Evolutionary conservation across 2,329 filamentous ascomycete genomes (phyloP).

Genomic region (Monilinia vaccinii-corymbosi): DNA sequence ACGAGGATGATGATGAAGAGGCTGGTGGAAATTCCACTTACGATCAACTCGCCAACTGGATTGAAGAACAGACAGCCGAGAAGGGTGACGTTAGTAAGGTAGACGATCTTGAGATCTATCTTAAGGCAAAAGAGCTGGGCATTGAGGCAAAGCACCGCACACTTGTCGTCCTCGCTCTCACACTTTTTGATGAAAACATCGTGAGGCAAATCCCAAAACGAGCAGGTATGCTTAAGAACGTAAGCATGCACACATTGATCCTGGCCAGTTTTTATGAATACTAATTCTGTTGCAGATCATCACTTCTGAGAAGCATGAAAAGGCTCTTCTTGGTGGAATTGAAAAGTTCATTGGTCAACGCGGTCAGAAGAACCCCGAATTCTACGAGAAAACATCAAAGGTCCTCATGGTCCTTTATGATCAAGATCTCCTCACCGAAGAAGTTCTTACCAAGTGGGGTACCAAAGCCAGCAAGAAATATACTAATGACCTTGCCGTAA

Average conservation of each 20-base stretch:
- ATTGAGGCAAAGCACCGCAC: slow-evolving; percentile 94
- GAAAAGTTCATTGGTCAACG: slow-evolving; percentile 75
- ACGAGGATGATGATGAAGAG: slow-evolving; percentile 73
- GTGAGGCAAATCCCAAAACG: slow-evolving; percentile 78
- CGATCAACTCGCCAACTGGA: slow-evolving; percentile 89
- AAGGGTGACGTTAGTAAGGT: slow-evolving; percentile 70
- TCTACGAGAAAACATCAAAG: slow-evolving; percentile 70
- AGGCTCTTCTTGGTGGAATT: slow-evolving; percentile 87
- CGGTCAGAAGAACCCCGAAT: slow-evolving; percentile 68
- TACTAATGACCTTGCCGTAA: slow-evolving; percentile 68
- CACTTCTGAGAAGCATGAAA: slow-evolving; percentile 87
- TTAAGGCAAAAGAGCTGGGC: slow-evolving; percentile 93
- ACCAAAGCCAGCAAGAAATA: slow-evolving; percentile 98
- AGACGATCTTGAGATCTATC: slow-evolving; percentile 82
- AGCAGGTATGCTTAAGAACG: slow-evolving; percentile 80
- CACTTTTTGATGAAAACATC: slow-evolving; percentile 86
- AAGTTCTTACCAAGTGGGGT: slow-evolving; percentile 84
- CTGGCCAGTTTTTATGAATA: neutral
- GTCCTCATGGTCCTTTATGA: slow-evolving; percentile 88
- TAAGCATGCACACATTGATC: slow-evolving; percentile 33
- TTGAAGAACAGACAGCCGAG: slow-evolving; percentile 61
- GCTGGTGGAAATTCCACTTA: slow-evolving; percentile 68
- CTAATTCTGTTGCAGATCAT: slow-evolving; percentile 47
- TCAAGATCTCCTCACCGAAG: slow-evolving; percentile 80
- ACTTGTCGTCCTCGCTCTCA: slow-evolving; percentile 82